These are phyloP conservation scores for Exsudoporus frostii DNA, from an alignment of 768 basidiomycete genomes.

Conservation along the genomic window DNA sequence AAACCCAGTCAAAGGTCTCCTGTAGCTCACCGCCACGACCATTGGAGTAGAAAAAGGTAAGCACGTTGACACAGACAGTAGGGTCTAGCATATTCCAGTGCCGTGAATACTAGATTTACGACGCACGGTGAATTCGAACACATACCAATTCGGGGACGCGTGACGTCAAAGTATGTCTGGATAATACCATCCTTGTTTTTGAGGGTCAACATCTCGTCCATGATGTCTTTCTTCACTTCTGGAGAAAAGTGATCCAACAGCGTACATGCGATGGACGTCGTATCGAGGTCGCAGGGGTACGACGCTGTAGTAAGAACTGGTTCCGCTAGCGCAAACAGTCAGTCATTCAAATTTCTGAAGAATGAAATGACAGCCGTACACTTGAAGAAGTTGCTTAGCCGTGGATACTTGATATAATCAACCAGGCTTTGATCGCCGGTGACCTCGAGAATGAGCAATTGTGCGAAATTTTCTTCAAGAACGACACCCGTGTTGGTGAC, in stretches of 20 bases:
- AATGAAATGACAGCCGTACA: neutral
- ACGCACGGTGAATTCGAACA: neutral
- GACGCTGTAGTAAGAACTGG: slow-evolving; percentile 8
- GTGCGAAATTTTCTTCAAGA: slow-evolving; percentile 20
- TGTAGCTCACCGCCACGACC: slow-evolving; percentile 14
- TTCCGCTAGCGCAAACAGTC: slow-evolving; percentile 2
- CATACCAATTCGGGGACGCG: slow-evolving; percentile 22
- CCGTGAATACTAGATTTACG: neutral
- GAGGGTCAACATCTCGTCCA: slow-evolving; percentile 17
- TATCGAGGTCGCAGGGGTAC: slow-evolving; percentile 20
- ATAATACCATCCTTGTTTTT: slow-evolving; percentile 21
- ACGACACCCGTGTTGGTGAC: slow-evolving; percentile 9
- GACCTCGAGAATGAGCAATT: slow-evolving; percentile 21
- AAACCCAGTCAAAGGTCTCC: slow-evolving; percentile 22
- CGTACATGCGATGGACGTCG: slow-evolving; percentile 19
- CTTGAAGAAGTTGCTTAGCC: slow-evolving; percentile 22
- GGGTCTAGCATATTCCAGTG: slow-evolving; percentile 4
- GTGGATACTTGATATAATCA: slow-evolving; percentile 16
- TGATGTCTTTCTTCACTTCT: slow-evolving; percentile 20
- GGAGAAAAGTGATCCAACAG: slow-evolving; percentile 11
- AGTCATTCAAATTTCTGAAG: neutral
- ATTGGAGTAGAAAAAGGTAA: slow-evolving; percentile 21
- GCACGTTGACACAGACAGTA: slow-evolving; percentile 17
- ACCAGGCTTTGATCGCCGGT: slow-evolving; percentile 18
- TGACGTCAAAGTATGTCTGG: slow-evolving; percentile 19